Evolutionary conservation across 1,284 basidiomycete genomes (phyloP), one percentile per base, ranked within the genome.

Genomic region (Ceratobasidium sp.): DNA sequence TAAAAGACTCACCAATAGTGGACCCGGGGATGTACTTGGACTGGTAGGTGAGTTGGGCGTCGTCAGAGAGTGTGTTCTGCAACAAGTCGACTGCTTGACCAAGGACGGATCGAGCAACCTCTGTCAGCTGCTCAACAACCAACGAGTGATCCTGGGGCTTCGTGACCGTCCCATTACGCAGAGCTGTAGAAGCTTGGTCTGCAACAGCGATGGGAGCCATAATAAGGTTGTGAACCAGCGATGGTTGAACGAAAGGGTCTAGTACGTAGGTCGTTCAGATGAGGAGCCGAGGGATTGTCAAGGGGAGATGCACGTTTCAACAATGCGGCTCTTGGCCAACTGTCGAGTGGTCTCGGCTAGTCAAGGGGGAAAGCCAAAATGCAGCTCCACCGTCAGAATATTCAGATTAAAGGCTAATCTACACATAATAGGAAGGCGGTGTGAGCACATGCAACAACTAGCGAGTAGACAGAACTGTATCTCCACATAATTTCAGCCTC

Each of bases 21-120:
- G 92, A 93, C 19, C 92, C 92, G 31, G 92, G 91, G 66, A 94
- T 85, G 79, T 87, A 89, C 78, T 88, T 86, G 14, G 92, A 92
- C 59, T 86, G 83, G 14, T 84, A 83, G n/a, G 84, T 86, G 64
- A 94, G 85, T 79, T 93, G 91, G 22, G 87, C 86, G 79, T 93
- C 89, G 22, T 87, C 84, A 6, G 84, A 85, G 68, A 94, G 84
- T 76, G 86, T 83, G 56, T 88, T 86, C 78, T 90, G 86, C 46
- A 94, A 83, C 77, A 77, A 73, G 61, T 91, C 89, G 34, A 93
- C 81, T 14, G 89, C 92, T 80, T 94, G 92, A 43, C 83, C 82
- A 51, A 94, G 81, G 46, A 93, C 84, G 31, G 87, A 87, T 73
- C 84, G 86, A 19, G 89, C 88, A 37, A 93, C 91, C 64, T 85